A percentile compares a stretch with the other conserved stretches of the same genome.
phyloP scores from a whole-genome alignment of 305 asterid species.

The Stenogyne calaminthoides region DNA sequence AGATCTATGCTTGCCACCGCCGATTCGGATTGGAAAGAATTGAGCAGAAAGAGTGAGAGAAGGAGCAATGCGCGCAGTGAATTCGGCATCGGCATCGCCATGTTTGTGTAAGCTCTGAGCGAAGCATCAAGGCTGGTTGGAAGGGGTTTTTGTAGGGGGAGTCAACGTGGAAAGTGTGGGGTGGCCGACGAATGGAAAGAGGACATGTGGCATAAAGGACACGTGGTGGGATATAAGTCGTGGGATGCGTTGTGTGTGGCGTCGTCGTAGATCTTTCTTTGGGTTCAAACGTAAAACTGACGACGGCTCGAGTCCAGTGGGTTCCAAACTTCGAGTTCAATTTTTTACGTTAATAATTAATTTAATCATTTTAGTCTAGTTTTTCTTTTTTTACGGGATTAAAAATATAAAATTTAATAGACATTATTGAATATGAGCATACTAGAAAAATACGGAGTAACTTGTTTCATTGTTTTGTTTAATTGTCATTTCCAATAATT shows the following conservation, averaged over 20 bases:
- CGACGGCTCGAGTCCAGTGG: background rate
- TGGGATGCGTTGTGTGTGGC: constrained; percentile 53
- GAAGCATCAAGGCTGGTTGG: constrained; percentile 26
- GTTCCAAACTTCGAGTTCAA: background rate
- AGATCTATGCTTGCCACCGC: constrained; percentile 98
- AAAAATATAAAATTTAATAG: too few species aligned
- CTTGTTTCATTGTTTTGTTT: too few species aligned
- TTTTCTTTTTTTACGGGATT: too few species aligned
- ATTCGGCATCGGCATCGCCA: constrained; percentile 45
- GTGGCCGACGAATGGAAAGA: constrained; percentile 31
- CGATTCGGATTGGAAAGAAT: constrained; percentile 54
- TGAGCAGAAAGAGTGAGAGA: constrained; percentile 41
- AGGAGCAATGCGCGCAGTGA: constrained; percentile 44
- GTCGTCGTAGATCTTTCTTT: constrained; percentile 28
- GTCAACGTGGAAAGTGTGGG: constrained; percentile 46
- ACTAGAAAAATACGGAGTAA: too few species aligned
- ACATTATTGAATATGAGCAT: too few species aligned
- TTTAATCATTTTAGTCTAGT: too few species aligned
- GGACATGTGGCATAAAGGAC: constrained; percentile 40
- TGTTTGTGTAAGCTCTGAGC: constrained; percentile 32
- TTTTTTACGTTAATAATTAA: too few species aligned
- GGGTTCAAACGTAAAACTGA: background rate
- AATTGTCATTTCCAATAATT: too few species aligned
- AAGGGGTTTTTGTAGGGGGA: constrained; percentile 35
- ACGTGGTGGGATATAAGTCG: constrained; percentile 67